A percentile compares a stretch with the other conserved stretches of the same genome.
Evolutionary conservation across 2,329 filamentous ascomycete species (phyloP).

Genomic region (Pseudocercospora crystallina): DNA sequence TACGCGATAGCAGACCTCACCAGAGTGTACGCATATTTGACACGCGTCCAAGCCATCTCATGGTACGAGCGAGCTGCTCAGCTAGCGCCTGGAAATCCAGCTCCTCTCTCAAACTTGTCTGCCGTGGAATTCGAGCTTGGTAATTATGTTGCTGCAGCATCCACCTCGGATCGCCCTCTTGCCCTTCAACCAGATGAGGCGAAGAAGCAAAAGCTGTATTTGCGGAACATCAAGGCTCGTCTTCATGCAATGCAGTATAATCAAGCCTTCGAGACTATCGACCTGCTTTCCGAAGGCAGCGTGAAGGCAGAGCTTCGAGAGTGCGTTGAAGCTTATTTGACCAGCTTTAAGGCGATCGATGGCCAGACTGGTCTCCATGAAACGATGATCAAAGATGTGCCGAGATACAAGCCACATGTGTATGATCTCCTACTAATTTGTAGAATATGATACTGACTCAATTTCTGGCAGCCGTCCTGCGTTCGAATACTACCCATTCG

Average conservation of each 20-base stretch:
- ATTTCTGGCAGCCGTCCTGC: constrained; percentile 6
- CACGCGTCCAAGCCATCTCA: constrained; percentile 11
- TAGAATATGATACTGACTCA: background rate
- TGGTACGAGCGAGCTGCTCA: constrained; percentile 17
- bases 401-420: constrained; percentile 18
- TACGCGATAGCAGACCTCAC: background rate
- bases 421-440: background rate
- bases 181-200: constrained; percentile 6
- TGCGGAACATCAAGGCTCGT: constrained; percentile 11
- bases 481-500: constrained; percentile 13
- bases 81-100: constrained; percentile 11
- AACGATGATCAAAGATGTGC: constrained; percentile 11
- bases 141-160: constrained; percentile 11
- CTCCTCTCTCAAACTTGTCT: constrained; percentile 22
- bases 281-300: background rate
- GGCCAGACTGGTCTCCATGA: constrained; percentile 2
- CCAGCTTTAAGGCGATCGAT: background rate
- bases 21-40: background rate
- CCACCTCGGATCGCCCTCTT: constrained; percentile 10
- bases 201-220: constrained; percentile 15
- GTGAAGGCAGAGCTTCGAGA: background rate
- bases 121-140: constrained; percentile 20
- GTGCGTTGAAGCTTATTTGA: background rate
- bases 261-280: background rate
- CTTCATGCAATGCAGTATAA: constrained; percentile 1